Base-by-base conservation (phyloP, 2,329 filamentous ascomycete genomes). In the Calonectria pteridis region DNA sequence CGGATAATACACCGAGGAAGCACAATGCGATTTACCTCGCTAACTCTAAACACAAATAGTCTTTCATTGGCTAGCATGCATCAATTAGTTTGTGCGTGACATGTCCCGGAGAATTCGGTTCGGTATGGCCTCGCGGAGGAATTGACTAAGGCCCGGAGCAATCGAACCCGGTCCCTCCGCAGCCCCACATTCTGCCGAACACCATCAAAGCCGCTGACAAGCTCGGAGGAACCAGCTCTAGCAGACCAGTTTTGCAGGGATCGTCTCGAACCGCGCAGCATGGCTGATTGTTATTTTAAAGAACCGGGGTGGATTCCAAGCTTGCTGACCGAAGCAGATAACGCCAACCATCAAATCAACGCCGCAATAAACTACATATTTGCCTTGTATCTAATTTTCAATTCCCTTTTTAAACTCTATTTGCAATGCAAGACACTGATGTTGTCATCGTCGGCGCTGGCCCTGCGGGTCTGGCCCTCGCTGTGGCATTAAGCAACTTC, bases 401-500 rank as follows among this genome's bases (percentile, higher is more conserved):
- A 9, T 23, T 6, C 1, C 37, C 6, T 11, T 62, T 20, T 28
- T 11, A 62, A 55, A n/a, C 16, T n/a, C 29, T 13, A 28, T 40
- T 59, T 13, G 13, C 13, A 33, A 69, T 69, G 67, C n/a, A 53
- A 2, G 20, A 51, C 11, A 69, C 55, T 4, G 53, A 69, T 10
- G 67, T 69, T 7, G 29, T 69, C 23, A 69, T 69, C 13, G 55
- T 69, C 10, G 67, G 67, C 3, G 67, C 31, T 29, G 67, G 67
- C 7, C 67, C 67, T 14, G 51, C 67, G 13, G 67, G 67, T 4
- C 46, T 69, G 6, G 67, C 55, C n/a, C 58, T 69, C 1, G 55
- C 53, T 6, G 14, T 69, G 4, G 67, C 43, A 18, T 37, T 69
- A 11, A 49, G 35, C 20, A 33, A 63, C 18, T 50, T 63, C 20